Evolutionary conservation across 2,329 filamentous ascomycete species (phyloP).

Genomic region (Alternaria sp.): DNA sequence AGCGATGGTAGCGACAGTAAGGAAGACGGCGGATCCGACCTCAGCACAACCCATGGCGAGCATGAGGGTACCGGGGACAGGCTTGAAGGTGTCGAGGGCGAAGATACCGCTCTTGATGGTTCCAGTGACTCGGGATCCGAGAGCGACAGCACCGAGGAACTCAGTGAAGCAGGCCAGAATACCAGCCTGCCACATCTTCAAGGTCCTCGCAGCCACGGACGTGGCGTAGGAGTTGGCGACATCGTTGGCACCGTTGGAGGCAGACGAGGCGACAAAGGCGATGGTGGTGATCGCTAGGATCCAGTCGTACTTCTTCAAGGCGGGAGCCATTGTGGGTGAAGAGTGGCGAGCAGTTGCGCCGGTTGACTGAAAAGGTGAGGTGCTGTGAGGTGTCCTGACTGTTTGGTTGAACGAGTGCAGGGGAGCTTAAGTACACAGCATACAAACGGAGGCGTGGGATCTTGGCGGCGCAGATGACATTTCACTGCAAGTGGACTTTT

Average conservation of each 20-base stretch:
- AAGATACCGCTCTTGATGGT: conserved; percentile 69
- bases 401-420: not conserved
- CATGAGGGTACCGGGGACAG: conserved; percentile 61
- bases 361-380: not conserved
- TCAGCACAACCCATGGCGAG: conserved; percentile 65
- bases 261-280: conserved; percentile 44
- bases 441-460: not conserved
- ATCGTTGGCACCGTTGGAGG: conserved; percentile 57
- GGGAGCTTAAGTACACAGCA: conserved; percentile 5
- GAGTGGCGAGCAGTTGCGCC: conserved; percentile 1
- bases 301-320: conserved; percentile 44
- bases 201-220: conserved; percentile 53
- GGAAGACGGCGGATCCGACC: conserved; percentile 11
- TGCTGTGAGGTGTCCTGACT: not conserved
- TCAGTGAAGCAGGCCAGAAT: conserved; percentile 58
- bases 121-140: conserved; percentile 62
- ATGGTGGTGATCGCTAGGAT: conserved; percentile 51
- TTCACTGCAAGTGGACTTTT: not conserved
- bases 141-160: conserved; percentile 59
- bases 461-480: not conserved
- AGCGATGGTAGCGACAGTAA: conserved; percentile 61
- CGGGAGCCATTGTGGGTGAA: conserved; percentile 8
- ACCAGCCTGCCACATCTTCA: conserved; percentile 61
- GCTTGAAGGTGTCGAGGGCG: conserved; percentile 55
- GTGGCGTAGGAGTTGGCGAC: conserved; percentile 62